Conservation (phyloP, 1,284 basidiomycete genomes). For the Paramarasmius palmivorus region DNA sequence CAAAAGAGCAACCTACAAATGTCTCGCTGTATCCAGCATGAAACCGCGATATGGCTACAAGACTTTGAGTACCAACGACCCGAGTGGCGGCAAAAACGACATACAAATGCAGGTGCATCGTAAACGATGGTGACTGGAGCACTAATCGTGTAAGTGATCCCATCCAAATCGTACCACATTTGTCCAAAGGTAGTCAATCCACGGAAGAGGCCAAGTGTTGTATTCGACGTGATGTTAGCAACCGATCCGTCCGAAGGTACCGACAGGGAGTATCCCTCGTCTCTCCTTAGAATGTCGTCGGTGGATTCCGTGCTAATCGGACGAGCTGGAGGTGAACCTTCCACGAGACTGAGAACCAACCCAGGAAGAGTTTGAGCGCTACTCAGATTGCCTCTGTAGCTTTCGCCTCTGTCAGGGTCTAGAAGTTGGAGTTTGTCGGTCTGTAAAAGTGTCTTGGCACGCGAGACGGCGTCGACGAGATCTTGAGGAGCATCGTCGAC, state of each 20-base stretch:
- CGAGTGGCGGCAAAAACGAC: slow-evolving; percentile 20
- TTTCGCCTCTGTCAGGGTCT: slow-evolving; percentile 40
- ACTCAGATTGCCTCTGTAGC: slow-evolving; percentile 1
- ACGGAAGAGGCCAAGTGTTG: slow-evolving; percentile 76
- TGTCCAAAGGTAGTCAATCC: slow-evolving; percentile 85
- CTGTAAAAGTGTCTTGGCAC: slow-evolving; percentile 37
- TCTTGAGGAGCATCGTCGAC: slow-evolving; percentile 41
- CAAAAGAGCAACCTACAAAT: slow-evolving; percentile 36
- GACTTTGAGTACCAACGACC: neutral
- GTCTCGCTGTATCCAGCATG: slow-evolving; percentile 71
- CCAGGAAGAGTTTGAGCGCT: slow-evolving; percentile 1
- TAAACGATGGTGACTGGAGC: slow-evolving; percentile 56
- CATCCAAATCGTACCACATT: slow-evolving; percentile 63
- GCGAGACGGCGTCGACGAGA: slow-evolving; percentile 44
- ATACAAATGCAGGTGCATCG: slow-evolving; percentile 68
- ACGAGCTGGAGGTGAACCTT: neutral
- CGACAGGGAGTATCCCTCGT: slow-evolving; percentile 67
- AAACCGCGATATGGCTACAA: slow-evolving; percentile 77
- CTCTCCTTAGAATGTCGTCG: slow-evolving; percentile 49
- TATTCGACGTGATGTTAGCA: slow-evolving; percentile 67
- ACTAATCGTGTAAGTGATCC: slow-evolving; percentile 53
- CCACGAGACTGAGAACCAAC: slow-evolving; percentile 3
- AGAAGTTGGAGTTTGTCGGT: slow-evolving; percentile 48
- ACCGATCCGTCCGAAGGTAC: slow-evolving; percentile 60
- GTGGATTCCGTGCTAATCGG: slow-evolving; percentile 56